Evolutionary conservation across 1,139 yeast species (phyloP).

Genomic region (Nematodospora anomalae): DNA sequence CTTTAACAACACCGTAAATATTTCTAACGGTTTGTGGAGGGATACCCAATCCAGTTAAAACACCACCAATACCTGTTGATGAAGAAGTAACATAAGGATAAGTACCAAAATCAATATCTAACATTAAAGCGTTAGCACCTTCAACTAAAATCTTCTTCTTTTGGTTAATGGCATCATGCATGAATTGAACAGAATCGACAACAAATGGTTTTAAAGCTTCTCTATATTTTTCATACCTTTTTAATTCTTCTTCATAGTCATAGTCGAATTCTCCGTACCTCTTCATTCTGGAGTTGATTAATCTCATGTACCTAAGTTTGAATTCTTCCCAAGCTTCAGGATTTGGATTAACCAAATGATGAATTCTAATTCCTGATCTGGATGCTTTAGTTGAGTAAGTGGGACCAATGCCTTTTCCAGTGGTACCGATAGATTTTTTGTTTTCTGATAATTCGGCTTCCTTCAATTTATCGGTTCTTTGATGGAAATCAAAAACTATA

Average conservation of each 20-base stretch:
- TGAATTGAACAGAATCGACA: slow-evolving; percentile 86
- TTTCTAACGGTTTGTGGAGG: slow-evolving; percentile 83
- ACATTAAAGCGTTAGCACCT: slow-evolving; percentile 98
- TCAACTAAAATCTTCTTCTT: slow-evolving; percentile 90
- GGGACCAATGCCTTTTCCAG: slow-evolving; percentile 99
- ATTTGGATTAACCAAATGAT: slow-evolving; percentile 87
- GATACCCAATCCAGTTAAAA: slow-evolving; percentile 91
- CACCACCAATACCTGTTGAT: slow-evolving; percentile 97
- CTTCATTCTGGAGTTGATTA: slow-evolving; percentile 75
- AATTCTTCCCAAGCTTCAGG: slow-evolving; percentile 94
- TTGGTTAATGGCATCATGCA: slow-evolving; percentile 75
- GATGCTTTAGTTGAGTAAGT: slow-evolving; percentile 96
- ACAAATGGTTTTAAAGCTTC: slow-evolving; percentile 84
- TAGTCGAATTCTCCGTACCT: slow-evolving; percentile 94
- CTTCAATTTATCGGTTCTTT: slow-evolving; percentile 90
- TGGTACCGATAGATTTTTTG: slow-evolving; percentile 94
- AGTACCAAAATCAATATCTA: slow-evolving; percentile 97
- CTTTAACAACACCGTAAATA: slow-evolving; percentile 95
- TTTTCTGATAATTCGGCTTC: slow-evolving; percentile 85
- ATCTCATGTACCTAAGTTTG: slow-evolving; percentile 71
- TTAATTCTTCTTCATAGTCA: slow-evolving; percentile 78
- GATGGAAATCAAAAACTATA: slow-evolving; percentile 96
- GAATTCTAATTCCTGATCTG: slow-evolving; percentile 95
- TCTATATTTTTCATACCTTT: slow-evolving; percentile 71
- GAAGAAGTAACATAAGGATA: slow-evolving; percentile 97